Evolutionary conservation across 768 basidiomycete genomes (phyloP).

Genomic region (Russula dissimulans): DNA sequence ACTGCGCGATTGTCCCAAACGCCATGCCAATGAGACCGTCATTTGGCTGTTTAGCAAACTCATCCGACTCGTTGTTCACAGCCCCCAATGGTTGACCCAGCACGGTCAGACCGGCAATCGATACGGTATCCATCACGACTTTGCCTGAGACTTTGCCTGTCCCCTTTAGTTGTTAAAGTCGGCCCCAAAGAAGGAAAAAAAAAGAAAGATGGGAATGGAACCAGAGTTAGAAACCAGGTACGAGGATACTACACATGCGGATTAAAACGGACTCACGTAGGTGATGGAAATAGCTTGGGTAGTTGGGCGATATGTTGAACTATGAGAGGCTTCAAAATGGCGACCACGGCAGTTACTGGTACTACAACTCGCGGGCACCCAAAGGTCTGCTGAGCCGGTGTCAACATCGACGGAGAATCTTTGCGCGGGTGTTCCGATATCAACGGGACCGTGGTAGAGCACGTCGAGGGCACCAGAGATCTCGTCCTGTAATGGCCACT

Average conservation of each 20-base stretch:
- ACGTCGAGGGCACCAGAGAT: constrained; percentile 33
- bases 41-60: constrained; percentile 43
- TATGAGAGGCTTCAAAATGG: constrained; percentile 33
- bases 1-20: constrained; percentile 46
- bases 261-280: constrained; percentile 33
- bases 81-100: constrained; percentile 48
- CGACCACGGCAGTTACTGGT: constrained; percentile 27
- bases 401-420: constrained; percentile 50
- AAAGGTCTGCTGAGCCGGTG: constrained; percentile 63
- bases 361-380: constrained; percentile 37
- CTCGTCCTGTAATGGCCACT: constrained; percentile 32
- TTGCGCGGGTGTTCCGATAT: constrained; percentile 49
- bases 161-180: constrained; percentile 32
- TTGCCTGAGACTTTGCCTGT: constrained; percentile 43
- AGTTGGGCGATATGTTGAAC: constrained; percentile 34
- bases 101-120: constrained; percentile 38
- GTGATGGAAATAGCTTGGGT: constrained; percentile 29
- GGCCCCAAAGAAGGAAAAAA: background rate
- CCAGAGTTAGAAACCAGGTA: background rate
- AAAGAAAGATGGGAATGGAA: background rate
- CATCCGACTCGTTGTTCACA: constrained; percentile 36
- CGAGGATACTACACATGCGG: background rate
- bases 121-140: constrained; percentile 42
- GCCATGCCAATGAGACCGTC: constrained; percentile 55
- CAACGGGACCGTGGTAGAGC: constrained; percentile 40